Evolutionary conservation across 768 basidiomycete species (phyloP), one percentile per base, ranked within the genome.

Genomic region (Tephrocybe sp.): DNA sequence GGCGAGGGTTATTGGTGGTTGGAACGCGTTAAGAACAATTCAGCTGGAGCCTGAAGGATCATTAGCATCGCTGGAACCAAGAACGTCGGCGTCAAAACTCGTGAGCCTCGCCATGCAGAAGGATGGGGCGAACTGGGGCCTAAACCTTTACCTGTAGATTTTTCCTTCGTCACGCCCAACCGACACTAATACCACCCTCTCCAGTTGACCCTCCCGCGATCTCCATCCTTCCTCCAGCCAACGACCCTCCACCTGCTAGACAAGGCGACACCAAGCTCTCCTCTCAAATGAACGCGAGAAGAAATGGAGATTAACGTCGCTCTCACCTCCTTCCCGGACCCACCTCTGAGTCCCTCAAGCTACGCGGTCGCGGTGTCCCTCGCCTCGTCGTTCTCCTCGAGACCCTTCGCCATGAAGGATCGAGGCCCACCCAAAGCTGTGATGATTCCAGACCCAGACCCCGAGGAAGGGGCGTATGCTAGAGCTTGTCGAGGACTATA

Each of bases 361-460:
- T 79, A 1, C 73, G 76, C 24, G 77, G 77, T 1, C 65, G 76
- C 9, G 77, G 75, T 22, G 75, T 79, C 22, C 66, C 77, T 7
- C 76, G 77, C 51, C 71, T 79, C n/a, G 76, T 76, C n/a, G 75
- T 79, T 21, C 69, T 79, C 1, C 69, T 79, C 32, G 77, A 79
- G 56, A 76, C 70, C 0, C 65, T 79, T 8, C 73, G 77, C 11
- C 62, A 75, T 4, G 77, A 79, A 61, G 77, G 77, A 26, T 70
- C 55, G 77, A 79, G 75, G 76, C 0, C 69, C 76, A 0, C 77
- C 77, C n/a, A 77, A 77, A 55, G 76, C 77, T 9, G 73, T 79
- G 40, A 69, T 79, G 67, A 70, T 71, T 8, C 72, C 69, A 11
- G 69, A 76, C 40, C 70, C 71, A 2, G 69, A 71, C 37, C 55